These are phyloP conservation scores for Lepidopterella palustris DNA, from an alignment of 495 filamentous ascomycete species.

Conservation along the genomic window DNA sequence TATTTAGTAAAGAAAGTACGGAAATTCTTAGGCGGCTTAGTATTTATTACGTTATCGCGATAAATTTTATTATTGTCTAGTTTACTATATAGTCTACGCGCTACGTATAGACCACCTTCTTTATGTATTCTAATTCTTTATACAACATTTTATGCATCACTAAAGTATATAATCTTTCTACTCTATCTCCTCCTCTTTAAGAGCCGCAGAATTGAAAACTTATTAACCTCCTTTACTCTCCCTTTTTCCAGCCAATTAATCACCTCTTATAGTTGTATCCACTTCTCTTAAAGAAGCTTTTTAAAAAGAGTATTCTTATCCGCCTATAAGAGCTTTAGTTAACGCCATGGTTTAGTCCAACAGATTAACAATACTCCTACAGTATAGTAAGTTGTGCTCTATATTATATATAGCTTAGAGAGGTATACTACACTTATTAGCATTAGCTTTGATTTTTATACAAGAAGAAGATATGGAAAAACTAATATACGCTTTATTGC, in stretches of 20 bases:
- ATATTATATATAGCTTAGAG: neutral
- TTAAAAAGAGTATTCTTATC: neutral
- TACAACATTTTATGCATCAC: too few species aligned
- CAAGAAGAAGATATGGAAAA: neutral
- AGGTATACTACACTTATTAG: neutral
- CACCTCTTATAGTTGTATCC: neutral
- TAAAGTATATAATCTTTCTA: neutral
- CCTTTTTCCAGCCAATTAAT: neutral
- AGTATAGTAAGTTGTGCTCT: neutral
- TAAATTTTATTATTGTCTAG: too few species aligned
- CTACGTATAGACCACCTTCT: too few species aligned
- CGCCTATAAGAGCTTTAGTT: neutral
- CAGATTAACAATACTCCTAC: neutral
- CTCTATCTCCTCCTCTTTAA: neutral
- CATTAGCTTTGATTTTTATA: neutral
- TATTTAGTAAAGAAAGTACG: too few species aligned
- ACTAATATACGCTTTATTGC: neutral
- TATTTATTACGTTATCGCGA: too few species aligned
- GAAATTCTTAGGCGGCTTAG: too few species aligned
- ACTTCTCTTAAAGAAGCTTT: neutral
- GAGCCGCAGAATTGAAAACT: neutral
- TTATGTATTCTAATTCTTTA: too few species aligned
- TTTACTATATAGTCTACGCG: too few species aligned
- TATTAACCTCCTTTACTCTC: neutral
- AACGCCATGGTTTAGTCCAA: neutral